Conservation (phyloP, 2,329 filamentous ascomycete genomes). For the Trichoderma asperellum region DNA sequence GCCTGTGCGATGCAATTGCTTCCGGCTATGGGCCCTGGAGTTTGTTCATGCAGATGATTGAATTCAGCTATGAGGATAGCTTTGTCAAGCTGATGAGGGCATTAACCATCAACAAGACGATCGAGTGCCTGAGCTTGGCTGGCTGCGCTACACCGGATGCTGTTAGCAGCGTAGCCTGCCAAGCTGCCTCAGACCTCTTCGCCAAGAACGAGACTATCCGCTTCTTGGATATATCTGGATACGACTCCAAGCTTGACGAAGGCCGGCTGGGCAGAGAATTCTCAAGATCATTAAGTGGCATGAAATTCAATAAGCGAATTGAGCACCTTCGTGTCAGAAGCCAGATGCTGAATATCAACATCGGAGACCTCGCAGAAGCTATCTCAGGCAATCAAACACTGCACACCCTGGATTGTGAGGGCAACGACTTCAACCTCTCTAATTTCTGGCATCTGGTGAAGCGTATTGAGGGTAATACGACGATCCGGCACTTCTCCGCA, state of each 20-base stretch:
- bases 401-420: slow-evolving; percentile 57
- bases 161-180: slow-evolving; percentile 51
- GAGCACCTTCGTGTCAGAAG: slow-evolving; percentile 59
- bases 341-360: slow-evolving; percentile 59
- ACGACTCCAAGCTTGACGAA: slow-evolving; percentile 61
- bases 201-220: slow-evolving; percentile 54
- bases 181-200: slow-evolving; percentile 55
- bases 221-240: slow-evolving; percentile 62
- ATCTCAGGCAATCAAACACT: slow-evolving; percentile 54
- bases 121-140: slow-evolving; percentile 57
- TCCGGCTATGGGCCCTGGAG: slow-evolving; percentile 53
- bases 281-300: slow-evolving; percentile 53
- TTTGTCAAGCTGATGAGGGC: slow-evolving; percentile 57
- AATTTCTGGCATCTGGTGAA: slow-evolving; percentile 53
- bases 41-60: slow-evolving; percentile 61
- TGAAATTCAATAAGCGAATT: slow-evolving; percentile 50
- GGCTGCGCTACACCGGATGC: slow-evolving; percentile 57
- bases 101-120: slow-evolving; percentile 53
- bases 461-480: slow-evolving; percentile 48
- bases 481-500: slow-evolving; percentile 51
- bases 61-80: slow-evolving; percentile 56
- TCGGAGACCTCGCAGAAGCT: slow-evolving; percentile 56
- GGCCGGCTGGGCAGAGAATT: slow-evolving; percentile 59
- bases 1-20: slow-evolving; percentile 53
- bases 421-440: slow-evolving; percentile 59